A percentile compares a stretch with the other conserved stretches of the same genome.
phyloP scores from a whole-genome alignment of 106 monocot genomes.

The Dactylorhiza incarnata region DNA sequence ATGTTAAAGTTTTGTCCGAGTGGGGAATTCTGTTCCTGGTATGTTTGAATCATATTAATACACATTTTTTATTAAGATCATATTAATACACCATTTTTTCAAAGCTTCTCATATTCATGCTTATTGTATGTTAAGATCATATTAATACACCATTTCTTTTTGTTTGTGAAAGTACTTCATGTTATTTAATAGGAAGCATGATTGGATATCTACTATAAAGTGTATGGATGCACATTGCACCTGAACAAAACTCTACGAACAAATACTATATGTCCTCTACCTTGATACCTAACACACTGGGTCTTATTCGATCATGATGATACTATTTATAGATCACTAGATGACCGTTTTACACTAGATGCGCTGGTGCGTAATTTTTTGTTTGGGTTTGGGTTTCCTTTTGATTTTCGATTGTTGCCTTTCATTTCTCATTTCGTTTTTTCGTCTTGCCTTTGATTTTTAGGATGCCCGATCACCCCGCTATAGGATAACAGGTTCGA shows the following conservation, averaged over 20 bases:
- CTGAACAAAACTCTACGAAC: neutral
- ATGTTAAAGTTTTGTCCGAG: slow-evolving; percentile 93
- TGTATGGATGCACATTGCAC: neutral
- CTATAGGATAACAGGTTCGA: too few relatives aligned
- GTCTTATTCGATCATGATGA: too few relatives aligned
- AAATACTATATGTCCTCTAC: too few relatives aligned
- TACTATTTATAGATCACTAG: too few relatives aligned
- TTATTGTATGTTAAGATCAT: neutral
- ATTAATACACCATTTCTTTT: neutral
- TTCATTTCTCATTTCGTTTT: too few relatives aligned
- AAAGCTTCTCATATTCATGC: neutral
- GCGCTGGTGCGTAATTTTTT: too few relatives aligned
- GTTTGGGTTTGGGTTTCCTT: too few relatives aligned
- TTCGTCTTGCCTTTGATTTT: too few relatives aligned
- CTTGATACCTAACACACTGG: too few relatives aligned
- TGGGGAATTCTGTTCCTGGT: slow-evolving; percentile 99
- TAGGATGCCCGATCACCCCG: too few relatives aligned
- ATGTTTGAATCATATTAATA: neutral
- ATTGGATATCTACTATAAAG: neutral
- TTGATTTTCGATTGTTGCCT: too few relatives aligned
- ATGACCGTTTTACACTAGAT: too few relatives aligned
- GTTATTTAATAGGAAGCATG: neutral
- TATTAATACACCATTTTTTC: neutral
- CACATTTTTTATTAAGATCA: neutral
- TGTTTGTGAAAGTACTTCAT: neutral